Base-by-base conservation (phyloP, 2,329 filamentous ascomycete species). In the Achaetomium macrosporum region DNA sequence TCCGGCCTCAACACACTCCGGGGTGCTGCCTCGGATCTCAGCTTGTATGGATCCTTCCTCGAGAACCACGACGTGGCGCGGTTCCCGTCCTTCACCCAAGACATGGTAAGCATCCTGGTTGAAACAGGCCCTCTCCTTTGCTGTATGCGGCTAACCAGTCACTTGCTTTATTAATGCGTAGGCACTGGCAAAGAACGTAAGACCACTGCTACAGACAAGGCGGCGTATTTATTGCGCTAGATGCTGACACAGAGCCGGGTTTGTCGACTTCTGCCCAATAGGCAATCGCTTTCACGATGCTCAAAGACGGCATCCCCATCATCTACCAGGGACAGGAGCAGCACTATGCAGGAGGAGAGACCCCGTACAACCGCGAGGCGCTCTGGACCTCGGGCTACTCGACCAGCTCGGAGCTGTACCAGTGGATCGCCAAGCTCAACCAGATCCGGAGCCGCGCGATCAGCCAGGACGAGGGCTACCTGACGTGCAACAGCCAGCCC, bases 251-350 rank as follows among this genome's bases (percentile, higher is more conserved):
- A 4, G n/a, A 12, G 5, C 5, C n/a, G n/a, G n/a, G n/a, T n/a
- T n/a, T n/a, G n/a, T n/a, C n/a, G n/a, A n/a, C n/a, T n/a, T n/a
- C n/a, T n/a, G n/a, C n/a, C n/a, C n/a, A n/a, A 16, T 33, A 62
- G 57, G 69, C 76, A 16, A 70, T 81, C 51, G 73, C 76, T 1
- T 81, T 76, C 63, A 78, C 71, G 2, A 72, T 83, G 52, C 71
- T 82, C 39, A 69, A 68, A 35, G 75, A 82, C 57, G 79, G 79
- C 19, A 78, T 82, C 40, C 79, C 79, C 0, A 78, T 82, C 63
- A 68, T 81, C 39, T 83, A 82, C 63, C 71, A 80, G 54, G 79
- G 79, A 10, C 78, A 82, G 61, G 79, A 82, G 62, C 79, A 82
- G 54, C 73, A 76, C 59, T 77, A 73, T 62, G 61, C 68, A 15